These are phyloP conservation scores for Lachancea quebecensis DNA, from an alignment of 805 yeast genomes.

Conservation along the genomic window DNA sequence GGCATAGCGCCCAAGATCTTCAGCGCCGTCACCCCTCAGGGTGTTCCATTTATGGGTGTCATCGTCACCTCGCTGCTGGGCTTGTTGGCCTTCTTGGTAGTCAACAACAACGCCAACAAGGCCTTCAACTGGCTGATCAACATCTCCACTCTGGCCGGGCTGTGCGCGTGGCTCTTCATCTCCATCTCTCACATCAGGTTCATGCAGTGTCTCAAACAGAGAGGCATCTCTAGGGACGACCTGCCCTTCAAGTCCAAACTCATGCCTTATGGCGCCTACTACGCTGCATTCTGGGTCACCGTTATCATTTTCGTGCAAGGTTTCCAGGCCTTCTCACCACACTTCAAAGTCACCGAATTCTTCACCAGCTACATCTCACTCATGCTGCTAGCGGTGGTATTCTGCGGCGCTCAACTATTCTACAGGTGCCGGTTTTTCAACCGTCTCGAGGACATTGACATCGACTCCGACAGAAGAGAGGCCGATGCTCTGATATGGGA, in stretches of 20 bases:
- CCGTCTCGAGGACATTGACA: slow-evolving; percentile 53
- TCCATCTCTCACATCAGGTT: slow-evolving; percentile 52
- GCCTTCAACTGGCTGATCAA: slow-evolving; percentile 64
- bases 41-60: slow-evolving; percentile 57
- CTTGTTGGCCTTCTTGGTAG: slow-evolving; percentile 49
- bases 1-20: slow-evolving; percentile 56
- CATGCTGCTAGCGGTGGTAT: slow-evolving; percentile 44
- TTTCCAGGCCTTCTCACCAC: slow-evolving; percentile 50
- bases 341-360: slow-evolving; percentile 46
- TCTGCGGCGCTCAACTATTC: slow-evolving; percentile 45
- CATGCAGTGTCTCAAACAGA: slow-evolving; percentile 52
- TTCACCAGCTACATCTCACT: slow-evolving; percentile 61
- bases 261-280: slow-evolving; percentile 60
- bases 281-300: slow-evolving; percentile 47
- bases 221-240: slow-evolving; percentile 55
- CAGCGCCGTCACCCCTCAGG: slow-evolving; percentile 44
- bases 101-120: slow-evolving; percentile 41
- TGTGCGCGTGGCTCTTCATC: slow-evolving; percentile 61
- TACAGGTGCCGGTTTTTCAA: slow-evolving; percentile 42
- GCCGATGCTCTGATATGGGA: slow-evolving; percentile 51
- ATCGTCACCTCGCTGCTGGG: slow-evolving; percentile 50
- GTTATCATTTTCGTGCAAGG: slow-evolving; percentile 65
- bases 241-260: slow-evolving; percentile 62
- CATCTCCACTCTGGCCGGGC: slow-evolving; percentile 61
- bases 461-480: slow-evolving; percentile 56